These are phyloP conservation scores for Zarea fungicola DNA, from an alignment of 2,329 filamentous ascomycete genomes.

Conservation along the genomic window DNA sequence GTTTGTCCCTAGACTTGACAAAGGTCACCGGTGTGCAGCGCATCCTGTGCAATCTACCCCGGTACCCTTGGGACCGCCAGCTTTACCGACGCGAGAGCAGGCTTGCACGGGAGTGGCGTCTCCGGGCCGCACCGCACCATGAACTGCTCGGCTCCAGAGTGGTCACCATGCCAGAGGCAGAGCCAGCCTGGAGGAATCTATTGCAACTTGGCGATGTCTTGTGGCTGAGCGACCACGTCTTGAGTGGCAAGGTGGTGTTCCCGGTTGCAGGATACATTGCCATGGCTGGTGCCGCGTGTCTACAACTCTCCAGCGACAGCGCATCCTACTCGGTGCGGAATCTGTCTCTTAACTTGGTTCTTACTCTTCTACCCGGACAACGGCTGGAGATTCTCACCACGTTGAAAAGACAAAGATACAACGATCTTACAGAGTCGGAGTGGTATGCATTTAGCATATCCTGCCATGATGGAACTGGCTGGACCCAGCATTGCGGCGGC, in stretches of 20 bases:
- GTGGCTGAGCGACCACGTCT: not conserved
- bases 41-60: not conserved
- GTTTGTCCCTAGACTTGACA: not conserved
- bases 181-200: conserved; percentile 1
- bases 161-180: not conserved
- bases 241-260: not conserved
- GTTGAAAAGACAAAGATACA: not conserved
- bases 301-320: not conserved
- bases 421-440: not conserved
- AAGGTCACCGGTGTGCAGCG: not conserved
- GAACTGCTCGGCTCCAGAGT: not conserved
- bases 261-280: not conserved
- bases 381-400: not conserved
- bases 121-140: not conserved
- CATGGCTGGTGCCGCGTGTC: not conserved
- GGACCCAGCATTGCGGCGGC: not conserved
- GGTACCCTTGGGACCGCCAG: not conserved
- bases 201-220: not conserved
- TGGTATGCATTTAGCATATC: not conserved
- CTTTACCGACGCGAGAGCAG: not conserved
- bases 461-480: not conserved
- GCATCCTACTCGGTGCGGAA: not conserved
- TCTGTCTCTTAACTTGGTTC: not conserved
- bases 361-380: not conserved
- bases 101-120: not conserved